phyloP scores from a whole-genome alignment of 2,329 filamentous ascomycete genomes.

The Fusarium bactridioides region DNA sequence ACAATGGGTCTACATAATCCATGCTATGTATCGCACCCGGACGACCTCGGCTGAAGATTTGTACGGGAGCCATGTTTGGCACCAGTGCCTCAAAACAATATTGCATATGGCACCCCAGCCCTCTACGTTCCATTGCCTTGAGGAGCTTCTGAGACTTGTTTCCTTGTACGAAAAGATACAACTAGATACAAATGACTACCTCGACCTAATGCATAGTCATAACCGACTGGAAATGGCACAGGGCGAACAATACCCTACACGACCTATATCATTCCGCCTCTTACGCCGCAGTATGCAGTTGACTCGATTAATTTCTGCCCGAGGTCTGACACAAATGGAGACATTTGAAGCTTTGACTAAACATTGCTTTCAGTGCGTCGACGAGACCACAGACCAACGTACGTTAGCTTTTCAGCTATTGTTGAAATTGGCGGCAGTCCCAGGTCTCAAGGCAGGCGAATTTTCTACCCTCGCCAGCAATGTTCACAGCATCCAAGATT shows the following conservation, averaged over 20 bases:
- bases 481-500: background rate
- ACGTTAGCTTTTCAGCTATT: slow-evolving; percentile 17
- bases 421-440: slow-evolving; percentile 9
- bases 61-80: slow-evolving; percentile 21
- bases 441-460: background rate
- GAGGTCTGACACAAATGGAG: background rate
- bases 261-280: background rate
- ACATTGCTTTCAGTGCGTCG: background rate
- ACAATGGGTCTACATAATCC: slow-evolving; percentile 16
- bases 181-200: slow-evolving; percentile 2
- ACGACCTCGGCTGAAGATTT: background rate
- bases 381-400: background rate
- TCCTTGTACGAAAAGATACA: background rate
- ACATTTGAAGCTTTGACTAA: background rate
- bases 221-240: slow-evolving; percentile 5
- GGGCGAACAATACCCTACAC: background rate
- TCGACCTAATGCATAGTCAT: slow-evolving; percentile 5
- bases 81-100: slow-evolving; percentile 10
- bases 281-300: slow-evolving; percentile 17
- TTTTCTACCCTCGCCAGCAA: background rate
- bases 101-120: slow-evolving; percentile 19
- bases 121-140: slow-evolving; percentile 18
- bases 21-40: slow-evolving; percentile 12
- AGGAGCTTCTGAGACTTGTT: slow-evolving; percentile 12
- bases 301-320: background rate